Evolutionary conservation across 306 rosid species (phyloP).

Genomic region (Rosa persica): DNA sequence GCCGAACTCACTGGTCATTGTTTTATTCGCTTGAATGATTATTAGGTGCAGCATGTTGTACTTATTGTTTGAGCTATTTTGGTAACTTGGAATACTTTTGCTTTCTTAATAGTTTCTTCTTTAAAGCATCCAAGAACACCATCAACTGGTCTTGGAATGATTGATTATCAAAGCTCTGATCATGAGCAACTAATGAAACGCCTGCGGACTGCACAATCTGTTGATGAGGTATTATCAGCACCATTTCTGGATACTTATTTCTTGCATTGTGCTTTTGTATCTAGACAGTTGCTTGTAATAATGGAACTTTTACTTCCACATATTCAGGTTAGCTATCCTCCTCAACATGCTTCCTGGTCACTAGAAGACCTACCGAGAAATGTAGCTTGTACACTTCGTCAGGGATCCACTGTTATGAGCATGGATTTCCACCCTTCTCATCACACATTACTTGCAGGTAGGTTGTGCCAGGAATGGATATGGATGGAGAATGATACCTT

Average conservation of each 20-base stretch:
- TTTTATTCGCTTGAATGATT: not conserved
- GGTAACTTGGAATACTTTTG: constrained; percentile 13
- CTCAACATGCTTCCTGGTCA: constrained; percentile 36
- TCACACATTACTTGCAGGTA: constrained; percentile 56
- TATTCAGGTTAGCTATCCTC: constrained; percentile 42
- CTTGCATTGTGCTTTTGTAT: not conserved
- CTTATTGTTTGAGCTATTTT: not conserved
- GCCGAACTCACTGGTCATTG: constrained; percentile 19
- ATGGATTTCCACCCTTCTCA: constrained; percentile 61
- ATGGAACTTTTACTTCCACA: not conserved
- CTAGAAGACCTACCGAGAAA: constrained; percentile 46
- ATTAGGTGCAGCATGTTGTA: not conserved
- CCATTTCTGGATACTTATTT: not conserved
- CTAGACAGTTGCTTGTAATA: not conserved
- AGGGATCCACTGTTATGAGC: constrained; percentile 42
- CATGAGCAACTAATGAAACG: constrained; percentile 52
- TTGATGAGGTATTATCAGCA: constrained; percentile 46
- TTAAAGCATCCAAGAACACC: constrained; percentile 53
- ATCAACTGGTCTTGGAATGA: constrained; percentile 46
- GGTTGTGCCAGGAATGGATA: constrained; percentile 1
- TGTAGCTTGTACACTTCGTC: constrained; percentile 43
- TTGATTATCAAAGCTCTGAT: constrained; percentile 45
- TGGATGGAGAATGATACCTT: not conserved
- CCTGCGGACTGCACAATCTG: constrained; percentile 46
- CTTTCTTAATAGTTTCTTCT: constrained; percentile 40